A percentile compares a stretch with the other conserved stretches of the same genome.
Evolutionary conservation across 352 stramenopile species (phyloP).

Genomic region (Pythium rhizo-oryzae): DNA sequence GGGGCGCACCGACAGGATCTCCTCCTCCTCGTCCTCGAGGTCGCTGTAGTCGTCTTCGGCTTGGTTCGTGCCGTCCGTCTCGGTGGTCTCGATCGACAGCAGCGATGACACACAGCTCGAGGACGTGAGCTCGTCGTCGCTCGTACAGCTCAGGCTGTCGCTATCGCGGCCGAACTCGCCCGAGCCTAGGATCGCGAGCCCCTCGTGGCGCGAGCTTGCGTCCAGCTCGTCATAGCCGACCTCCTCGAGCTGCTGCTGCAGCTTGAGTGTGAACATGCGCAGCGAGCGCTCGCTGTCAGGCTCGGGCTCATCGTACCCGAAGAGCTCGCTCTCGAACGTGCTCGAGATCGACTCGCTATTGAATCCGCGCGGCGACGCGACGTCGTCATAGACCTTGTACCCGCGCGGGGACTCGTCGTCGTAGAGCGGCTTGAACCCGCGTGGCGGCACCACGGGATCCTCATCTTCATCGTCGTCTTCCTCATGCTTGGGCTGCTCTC

Average conservation of each 20-base stretch:
- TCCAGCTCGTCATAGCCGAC: conserved; percentile 13
- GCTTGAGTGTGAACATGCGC: conserved; percentile 29
- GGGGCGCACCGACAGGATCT: conserved; percentile 27
- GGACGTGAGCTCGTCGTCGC: not conserved
- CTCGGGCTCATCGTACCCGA: not conserved
- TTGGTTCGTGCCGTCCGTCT: not conserved
- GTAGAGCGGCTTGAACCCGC: conserved; percentile 8
- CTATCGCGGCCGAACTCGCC: not conserved
- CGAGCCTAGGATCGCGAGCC: conserved; percentile 23
- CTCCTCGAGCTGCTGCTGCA: conserved; percentile 23
- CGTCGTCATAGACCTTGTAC: conserved; percentile 1
- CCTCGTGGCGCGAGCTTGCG: conserved; percentile 14
- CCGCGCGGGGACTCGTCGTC: conserved; percentile 9
- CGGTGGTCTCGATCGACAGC: not conserved
- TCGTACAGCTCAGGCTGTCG: not conserved
- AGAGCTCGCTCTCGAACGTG: conserved; percentile 11
- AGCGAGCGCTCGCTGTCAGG: conserved; percentile 30
- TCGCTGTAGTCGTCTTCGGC: not conserved
- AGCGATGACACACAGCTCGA: conserved; percentile 4
- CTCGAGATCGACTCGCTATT: not conserved
- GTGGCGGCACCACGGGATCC: not conserved
- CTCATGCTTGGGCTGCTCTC: not conserved
- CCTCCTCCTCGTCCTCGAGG: conserved; percentile 12
- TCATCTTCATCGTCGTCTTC: conserved; percentile 1
- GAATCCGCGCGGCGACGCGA: not conserved